phyloP scores from a whole-genome alignment of 768 basidiomycete genomes.

The Coprinopsis sp. region DNA sequence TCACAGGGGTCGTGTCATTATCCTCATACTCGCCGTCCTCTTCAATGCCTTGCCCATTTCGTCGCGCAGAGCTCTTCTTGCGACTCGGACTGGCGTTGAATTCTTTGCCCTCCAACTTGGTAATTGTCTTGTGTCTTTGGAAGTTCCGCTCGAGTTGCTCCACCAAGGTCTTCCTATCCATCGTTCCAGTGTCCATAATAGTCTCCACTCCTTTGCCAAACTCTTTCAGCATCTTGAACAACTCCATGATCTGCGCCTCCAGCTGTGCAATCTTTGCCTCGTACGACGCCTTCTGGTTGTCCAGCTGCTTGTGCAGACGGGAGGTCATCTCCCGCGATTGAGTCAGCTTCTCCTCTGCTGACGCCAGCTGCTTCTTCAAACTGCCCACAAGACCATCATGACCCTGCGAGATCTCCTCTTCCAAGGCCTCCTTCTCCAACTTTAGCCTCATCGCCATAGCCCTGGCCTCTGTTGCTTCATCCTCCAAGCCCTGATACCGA shows the following conservation, averaged over 20 bases:
- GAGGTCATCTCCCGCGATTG: conserved; percentile 76
- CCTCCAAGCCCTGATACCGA: conserved; percentile 68
- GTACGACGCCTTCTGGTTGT: conserved; percentile 70
- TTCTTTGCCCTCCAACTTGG: conserved; percentile 74
- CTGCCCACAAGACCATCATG: conserved; percentile 80
- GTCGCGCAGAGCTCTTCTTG: conserved; percentile 16
- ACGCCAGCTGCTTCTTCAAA: conserved; percentile 65
- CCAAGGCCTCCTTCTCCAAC: conserved; percentile 77
- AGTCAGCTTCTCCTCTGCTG: conserved; percentile 71
- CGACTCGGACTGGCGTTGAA: conserved; percentile 20
- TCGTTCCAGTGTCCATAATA: conserved; percentile 61
- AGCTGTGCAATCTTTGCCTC: conserved; percentile 86
- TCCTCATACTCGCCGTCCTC: no score
- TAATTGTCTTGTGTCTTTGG: conserved; percentile 79
- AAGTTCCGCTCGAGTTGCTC: conserved; percentile 76
- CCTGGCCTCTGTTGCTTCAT: conserved; percentile 69
- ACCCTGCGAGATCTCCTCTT: conserved; percentile 77
- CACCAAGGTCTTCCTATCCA: conserved; percentile 81
- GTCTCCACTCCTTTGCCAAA: conserved; percentile 72
- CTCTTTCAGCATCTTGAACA: conserved; percentile 92
- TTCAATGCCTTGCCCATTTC: conserved; percentile 31
- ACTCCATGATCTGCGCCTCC: conserved; percentile 87
- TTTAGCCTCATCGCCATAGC: conserved; percentile 59
- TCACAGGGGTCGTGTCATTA: conserved; percentile 53
- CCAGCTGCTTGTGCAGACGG: conserved; percentile 72